phyloP scores from a whole-genome alignment of 352 stramenopile genomes.

The Phytopythium ostracodes region DNA sequence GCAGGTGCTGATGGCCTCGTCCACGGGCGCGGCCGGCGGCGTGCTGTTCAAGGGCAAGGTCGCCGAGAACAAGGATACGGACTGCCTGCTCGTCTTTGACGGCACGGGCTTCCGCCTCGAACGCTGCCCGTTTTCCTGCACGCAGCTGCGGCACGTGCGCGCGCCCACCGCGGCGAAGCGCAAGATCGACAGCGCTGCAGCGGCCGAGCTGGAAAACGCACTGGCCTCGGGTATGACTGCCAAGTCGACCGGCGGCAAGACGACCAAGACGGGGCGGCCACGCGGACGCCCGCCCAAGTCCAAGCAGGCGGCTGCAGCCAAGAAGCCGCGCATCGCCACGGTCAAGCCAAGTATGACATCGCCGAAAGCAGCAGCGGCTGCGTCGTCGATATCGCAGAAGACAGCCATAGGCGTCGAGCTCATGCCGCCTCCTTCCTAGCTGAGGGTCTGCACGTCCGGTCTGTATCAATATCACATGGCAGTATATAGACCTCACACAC shows the following conservation, averaged over 20 bases:
- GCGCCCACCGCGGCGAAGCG: constrained; percentile 15
- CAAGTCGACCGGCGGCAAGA: constrained; percentile 7
- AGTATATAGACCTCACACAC: too few relatives aligned
- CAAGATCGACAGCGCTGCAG: constrained; percentile 2
- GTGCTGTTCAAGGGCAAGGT: constrained; percentile 81
- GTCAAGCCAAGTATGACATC: neutral
- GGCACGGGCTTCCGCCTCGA: constrained; percentile 63
- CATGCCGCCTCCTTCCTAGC: neutral
- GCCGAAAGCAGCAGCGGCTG: neutral
- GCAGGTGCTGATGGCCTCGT: constrained; percentile 62
- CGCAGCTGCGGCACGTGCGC: constrained; percentile 75
- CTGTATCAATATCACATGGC: neutral
- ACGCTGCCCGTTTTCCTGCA: constrained; percentile 57
- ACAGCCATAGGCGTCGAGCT: neutral
- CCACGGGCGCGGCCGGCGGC: constrained; percentile 41
- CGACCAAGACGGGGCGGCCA: neutral
- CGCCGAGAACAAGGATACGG: constrained; percentile 73
- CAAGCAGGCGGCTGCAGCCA: neutral
- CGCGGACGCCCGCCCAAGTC: neutral
- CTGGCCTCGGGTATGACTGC: neutral
- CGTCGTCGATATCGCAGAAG: neutral
- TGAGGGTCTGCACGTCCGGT: neutral
- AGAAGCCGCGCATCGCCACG: constrained; percentile 3
- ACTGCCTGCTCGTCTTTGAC: constrained; percentile 82
- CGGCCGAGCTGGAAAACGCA: neutral